Evolutionary conservation across 2,329 filamentous ascomycete genomes (phyloP).

Genomic region (Trichoderma sp.): DNA sequence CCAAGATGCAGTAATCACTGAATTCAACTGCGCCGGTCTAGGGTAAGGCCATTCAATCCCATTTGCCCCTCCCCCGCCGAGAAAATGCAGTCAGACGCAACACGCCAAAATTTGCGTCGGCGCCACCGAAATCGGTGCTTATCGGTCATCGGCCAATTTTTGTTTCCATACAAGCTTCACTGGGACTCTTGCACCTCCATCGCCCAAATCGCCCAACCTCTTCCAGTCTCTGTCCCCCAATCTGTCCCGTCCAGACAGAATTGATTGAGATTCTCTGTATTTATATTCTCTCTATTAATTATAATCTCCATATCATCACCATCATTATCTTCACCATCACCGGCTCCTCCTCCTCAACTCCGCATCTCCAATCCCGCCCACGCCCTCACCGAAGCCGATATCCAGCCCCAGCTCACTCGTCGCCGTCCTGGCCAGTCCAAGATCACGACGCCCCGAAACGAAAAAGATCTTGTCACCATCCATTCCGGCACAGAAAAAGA

Average conservation of each 20-base stretch:
- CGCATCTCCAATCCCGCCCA: conserved; percentile 25
- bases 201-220: not conserved
- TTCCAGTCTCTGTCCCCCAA: not conserved
- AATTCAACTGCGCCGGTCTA: not conserved
- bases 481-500: conserved; percentile 59
- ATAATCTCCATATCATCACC: too few species aligned
- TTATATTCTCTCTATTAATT: not conserved
- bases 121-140: not conserved
- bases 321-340: too few species aligned
- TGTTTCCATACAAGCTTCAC: too few species aligned
- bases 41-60: not conserved
- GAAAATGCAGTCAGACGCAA: not conserved
- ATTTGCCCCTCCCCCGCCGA: not conserved
- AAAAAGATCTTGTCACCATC: not conserved
- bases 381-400: not conserved
- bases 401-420: not conserved
- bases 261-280: not conserved
- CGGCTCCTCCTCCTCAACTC: not conserved
- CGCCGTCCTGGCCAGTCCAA: not conserved
- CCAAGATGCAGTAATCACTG: not conserved
- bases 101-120: not conserved
- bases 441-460: not conserved
- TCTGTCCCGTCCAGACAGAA: not conserved
- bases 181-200: not conserved
- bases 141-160: not conserved